A percentile compares a stretch with the other conserved stretches of the same genome.
Evolutionary conservation across 108 stramenopile species (phyloP).

Genomic region (Cyclotella baltica): DNA sequence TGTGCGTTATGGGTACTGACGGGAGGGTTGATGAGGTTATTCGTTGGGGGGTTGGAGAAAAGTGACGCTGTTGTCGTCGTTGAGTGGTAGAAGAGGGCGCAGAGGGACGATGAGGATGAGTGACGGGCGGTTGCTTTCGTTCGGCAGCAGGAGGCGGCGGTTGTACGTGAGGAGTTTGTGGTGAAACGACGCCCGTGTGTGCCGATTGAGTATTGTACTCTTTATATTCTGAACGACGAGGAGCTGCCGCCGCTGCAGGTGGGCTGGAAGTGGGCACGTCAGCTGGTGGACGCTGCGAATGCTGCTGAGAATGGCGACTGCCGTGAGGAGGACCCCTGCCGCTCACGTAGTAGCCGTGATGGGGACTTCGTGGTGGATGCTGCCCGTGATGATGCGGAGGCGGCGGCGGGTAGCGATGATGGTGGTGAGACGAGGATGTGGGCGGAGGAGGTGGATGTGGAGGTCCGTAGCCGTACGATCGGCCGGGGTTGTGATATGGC

Average conservation of each 20-base stretch:
- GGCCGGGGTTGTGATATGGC: constrained; percentile 12
- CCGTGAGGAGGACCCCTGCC: background rate
- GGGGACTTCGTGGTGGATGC: constrained; percentile 5
- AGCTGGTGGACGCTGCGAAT: no score
- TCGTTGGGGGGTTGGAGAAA: background rate
- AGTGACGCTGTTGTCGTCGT: no score
- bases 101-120: background rate
- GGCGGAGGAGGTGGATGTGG: constrained; percentile 18
- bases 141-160: background rate
- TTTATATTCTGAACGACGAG: background rate
- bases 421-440: background rate
- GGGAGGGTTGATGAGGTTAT: no score
- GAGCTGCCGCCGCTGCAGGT: no score
- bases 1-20: background rate
- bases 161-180: constrained; percentile 3
- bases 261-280: background rate
- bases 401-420: constrained; percentile 4
- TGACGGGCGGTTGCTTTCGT: no score
- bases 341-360: background rate
- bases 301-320: no score
- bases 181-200: constrained; percentile 2
- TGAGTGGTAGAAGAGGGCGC: background rate
- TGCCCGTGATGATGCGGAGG: constrained; percentile 4
- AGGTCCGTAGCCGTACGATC: constrained; percentile 10
- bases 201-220: background rate